These are phyloP conservation scores for Boletus reticulatus DNA, from an alignment of 768 basidiomycete genomes.

Conservation along the genomic window DNA sequence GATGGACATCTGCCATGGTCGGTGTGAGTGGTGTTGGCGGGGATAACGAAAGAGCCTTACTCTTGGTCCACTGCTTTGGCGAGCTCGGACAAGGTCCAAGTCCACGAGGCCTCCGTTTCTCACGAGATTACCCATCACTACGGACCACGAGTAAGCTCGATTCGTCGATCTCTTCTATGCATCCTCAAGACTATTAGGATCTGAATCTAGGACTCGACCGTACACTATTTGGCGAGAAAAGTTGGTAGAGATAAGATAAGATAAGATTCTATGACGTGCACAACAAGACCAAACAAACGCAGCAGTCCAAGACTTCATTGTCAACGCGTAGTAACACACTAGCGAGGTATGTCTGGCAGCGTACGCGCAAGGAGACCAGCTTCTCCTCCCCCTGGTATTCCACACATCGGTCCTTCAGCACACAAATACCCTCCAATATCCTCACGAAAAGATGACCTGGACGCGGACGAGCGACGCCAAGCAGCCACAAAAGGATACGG, in stretches of 20 bases:
- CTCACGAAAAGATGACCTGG: slow-evolving; percentile 59
- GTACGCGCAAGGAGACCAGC: slow-evolving; percentile 69
- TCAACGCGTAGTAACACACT: neutral
- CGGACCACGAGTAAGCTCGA: no score
- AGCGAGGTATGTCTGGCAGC: slow-evolving; percentile 36
- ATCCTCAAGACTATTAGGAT: no score
- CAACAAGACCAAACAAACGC: slow-evolving; percentile 21
- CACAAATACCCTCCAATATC: slow-evolving; percentile 59
- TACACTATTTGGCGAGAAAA: no score
- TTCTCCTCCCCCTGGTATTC: slow-evolving; percentile 56
- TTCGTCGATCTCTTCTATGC: no score
- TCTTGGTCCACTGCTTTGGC: slow-evolving; percentile 13
- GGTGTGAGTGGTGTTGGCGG: neutral
- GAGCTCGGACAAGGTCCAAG: slow-evolving; percentile 15
- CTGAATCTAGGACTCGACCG: no score
- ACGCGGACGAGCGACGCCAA: slow-evolving; percentile 69
- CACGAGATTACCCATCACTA: slow-evolving; percentile 7
- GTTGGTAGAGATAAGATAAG: neutral
- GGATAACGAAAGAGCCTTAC: slow-evolving; percentile 1
- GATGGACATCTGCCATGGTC: slow-evolving; percentile 19
- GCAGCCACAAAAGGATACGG: slow-evolving; percentile 65
- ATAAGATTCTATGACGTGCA: no score
- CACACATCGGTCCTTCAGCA: slow-evolving; percentile 31
- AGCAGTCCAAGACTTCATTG: neutral
- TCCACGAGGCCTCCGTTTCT: slow-evolving; percentile 20